Evolutionary conservation across 805 yeast species (phyloP).

Genomic region (Wickerhamomyces mucosus): DNA sequence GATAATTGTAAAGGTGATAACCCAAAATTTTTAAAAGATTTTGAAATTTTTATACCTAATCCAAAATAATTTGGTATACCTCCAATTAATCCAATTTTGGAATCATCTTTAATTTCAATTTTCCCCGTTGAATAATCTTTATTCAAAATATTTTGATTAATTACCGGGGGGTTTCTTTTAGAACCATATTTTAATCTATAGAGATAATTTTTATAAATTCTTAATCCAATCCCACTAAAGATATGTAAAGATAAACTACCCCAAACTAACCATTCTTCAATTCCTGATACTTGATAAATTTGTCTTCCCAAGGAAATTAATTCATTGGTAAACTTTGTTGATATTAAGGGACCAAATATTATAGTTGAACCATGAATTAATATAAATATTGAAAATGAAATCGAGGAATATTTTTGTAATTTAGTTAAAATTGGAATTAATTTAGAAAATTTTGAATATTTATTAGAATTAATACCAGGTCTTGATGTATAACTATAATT

Average conservation of each 20-base stretch:
- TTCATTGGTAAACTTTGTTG: conserved; percentile 37
- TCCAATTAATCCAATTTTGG: conserved; percentile 56
- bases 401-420: conserved; percentile 52
- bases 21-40: conserved; percentile 34
- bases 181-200: too few species aligned
- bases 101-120: conserved; percentile 28
- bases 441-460: neutral
- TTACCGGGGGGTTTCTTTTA: too few species aligned
- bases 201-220: too few species aligned
- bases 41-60: conserved; percentile 39
- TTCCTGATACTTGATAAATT: conserved; percentile 43
- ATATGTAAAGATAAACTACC: conserved; percentile 43
- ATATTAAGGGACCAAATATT: conserved; percentile 41
- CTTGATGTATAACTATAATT: too few species aligned
- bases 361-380: conserved; percentile 50
- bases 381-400: conserved; percentile 45
- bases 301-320: conserved; percentile 50
- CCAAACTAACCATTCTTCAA: conserved; percentile 40
- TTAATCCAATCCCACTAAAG: conserved; percentile 37
- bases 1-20: conserved; percentile 48
- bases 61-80: conserved; percentile 42
- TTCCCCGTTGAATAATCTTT: conserved; percentile 6
- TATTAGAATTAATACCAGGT: neutral
- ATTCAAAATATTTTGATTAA: too few species aligned
- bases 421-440: conserved; percentile 14